These are phyloP conservation scores for Aspergillus awamori DNA, from an alignment of 2,329 filamentous ascomycete species.

Conservation along the genomic window DNA sequence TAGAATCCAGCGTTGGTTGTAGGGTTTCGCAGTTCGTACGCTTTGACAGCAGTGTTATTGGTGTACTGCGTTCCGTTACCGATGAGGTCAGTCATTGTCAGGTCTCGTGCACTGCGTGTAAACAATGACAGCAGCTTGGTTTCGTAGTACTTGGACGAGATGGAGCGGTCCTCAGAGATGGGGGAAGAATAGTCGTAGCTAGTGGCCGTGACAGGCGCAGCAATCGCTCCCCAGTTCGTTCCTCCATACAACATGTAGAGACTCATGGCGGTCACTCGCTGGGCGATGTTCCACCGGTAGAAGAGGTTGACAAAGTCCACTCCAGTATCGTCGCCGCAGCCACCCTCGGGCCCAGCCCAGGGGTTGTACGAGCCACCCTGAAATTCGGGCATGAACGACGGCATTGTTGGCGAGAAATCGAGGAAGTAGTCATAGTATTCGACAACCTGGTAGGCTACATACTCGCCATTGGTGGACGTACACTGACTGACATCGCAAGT, in stretches of 20 bases:
- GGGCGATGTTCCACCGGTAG: constrained; percentile 64
- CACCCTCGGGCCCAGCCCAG: constrained; percentile 63
- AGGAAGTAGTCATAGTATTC: constrained; percentile 54
- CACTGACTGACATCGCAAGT: constrained; percentile 65
- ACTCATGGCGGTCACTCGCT: constrained; percentile 62
- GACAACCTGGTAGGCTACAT: constrained; percentile 57
- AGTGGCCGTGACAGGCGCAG: constrained; percentile 60
- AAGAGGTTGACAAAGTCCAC: constrained; percentile 66
- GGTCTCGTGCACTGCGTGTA: constrained; percentile 59
- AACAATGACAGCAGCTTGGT: constrained; percentile 65
- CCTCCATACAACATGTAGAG: constrained; percentile 69
- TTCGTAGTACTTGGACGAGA: constrained; percentile 64
- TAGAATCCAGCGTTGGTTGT: constrained; percentile 63
- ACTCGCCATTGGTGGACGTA: constrained; percentile 61
- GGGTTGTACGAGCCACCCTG: constrained; percentile 64
- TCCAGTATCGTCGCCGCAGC: constrained; percentile 58
- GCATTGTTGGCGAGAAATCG: constrained; percentile 46
- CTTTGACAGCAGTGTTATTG: constrained; percentile 55
- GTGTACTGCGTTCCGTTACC: constrained; percentile 55
- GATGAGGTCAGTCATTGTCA: constrained; percentile 57
- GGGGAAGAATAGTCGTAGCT: constrained; percentile 68
- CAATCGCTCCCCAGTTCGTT: constrained; percentile 65
- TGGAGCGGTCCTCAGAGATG: constrained; percentile 60
- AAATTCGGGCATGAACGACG: constrained; percentile 62
- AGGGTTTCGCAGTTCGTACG: constrained; percentile 62